Evolutionary conservation across 192 early-diverging fungal genomes (phyloP).

Genomic region (Coemansia biformis): DNA sequence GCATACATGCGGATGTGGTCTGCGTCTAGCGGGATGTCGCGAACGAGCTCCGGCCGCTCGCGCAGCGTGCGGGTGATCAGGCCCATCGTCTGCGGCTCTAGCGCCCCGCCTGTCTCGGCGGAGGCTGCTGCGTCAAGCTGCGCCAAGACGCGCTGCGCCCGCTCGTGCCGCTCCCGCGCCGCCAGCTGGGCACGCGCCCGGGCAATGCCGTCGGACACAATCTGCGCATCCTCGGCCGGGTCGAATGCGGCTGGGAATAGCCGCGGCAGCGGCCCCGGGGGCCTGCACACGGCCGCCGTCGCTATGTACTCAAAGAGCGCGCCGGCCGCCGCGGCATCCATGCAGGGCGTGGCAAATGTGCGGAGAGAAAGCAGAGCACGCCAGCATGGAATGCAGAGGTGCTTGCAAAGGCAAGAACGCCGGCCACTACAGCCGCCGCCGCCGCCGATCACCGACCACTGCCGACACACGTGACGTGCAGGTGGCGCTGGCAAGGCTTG

Average conservation of each 20-base stretch:
- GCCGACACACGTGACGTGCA: too few species aligned
- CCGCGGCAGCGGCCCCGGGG: conserved; percentile 17
- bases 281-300: conserved; percentile 10
- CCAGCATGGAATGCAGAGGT: too few species aligned
- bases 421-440: too few species aligned
- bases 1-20: conserved; percentile 24
- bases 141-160: conserved; percentile 11
- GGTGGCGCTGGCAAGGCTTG: too few species aligned
- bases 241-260: conserved; percentile 1
- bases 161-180: conserved; percentile 2
- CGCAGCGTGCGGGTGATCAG: conserved; percentile 4
- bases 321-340: neutral
- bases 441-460: too few species aligned
- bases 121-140: conserved; percentile 16
- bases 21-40: conserved; percentile 7
- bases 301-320: conserved; percentile 4
- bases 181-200: conserved; percentile 11
- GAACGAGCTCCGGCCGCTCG: conserved; percentile 17
- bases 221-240: conserved; percentile 1
- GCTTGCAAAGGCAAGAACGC: too few species aligned
- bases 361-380: too few species aligned
- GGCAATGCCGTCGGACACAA: conserved; percentile 13
- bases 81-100: conserved; percentile 9
- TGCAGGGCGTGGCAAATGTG: neutral
- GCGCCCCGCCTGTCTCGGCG: neutral